Evolutionary conservation across 768 basidiomycete species (phyloP).

Genomic region (Boletellus sp.): DNA sequence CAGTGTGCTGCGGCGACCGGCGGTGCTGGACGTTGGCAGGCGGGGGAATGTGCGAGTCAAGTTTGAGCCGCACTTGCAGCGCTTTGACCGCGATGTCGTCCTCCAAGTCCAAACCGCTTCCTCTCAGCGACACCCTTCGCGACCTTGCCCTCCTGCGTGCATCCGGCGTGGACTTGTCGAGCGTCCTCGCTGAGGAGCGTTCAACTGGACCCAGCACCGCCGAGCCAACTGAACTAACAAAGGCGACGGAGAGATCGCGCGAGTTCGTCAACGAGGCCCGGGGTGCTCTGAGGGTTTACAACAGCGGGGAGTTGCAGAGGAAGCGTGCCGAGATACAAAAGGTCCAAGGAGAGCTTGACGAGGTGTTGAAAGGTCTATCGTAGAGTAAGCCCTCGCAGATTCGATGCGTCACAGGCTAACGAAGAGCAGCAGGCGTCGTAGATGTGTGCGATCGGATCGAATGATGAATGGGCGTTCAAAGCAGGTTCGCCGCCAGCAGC

Average conservation of each 20-base stretch:
- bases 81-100: slow-evolving; percentile 16
- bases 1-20: too few species aligned
- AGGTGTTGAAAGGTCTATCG: slow-evolving; percentile 38
- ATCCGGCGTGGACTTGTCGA: slow-evolving; percentile 44
- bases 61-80: not conserved
- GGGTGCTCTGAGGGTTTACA: slow-evolving; percentile 44
- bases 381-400: slow-evolving; percentile 14
- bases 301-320: slow-evolving; percentile 45
- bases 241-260: slow-evolving; percentile 43
- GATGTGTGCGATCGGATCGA: not conserved
- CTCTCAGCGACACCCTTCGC: slow-evolving; percentile 55
- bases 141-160: slow-evolving; percentile 72
- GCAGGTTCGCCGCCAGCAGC: not conserved
- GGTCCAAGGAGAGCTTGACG: slow-evolving; percentile 52
- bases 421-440: not conserved
- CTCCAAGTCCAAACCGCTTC: slow-evolving; percentile 43
- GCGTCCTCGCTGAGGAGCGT: slow-evolving; percentile 21
- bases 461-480: not conserved
- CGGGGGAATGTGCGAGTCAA: not conserved
- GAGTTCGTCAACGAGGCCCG: slow-evolving; percentile 59
- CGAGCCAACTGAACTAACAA: slow-evolving; percentile 9
- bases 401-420: not conserved
- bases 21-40: not conserved
- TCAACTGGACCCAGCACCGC: not conserved
- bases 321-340: slow-evolving; percentile 55